Base-by-base conservation (phyloP, 2,329 filamentous ascomycete species). In the Alternaria dauci region DNA sequence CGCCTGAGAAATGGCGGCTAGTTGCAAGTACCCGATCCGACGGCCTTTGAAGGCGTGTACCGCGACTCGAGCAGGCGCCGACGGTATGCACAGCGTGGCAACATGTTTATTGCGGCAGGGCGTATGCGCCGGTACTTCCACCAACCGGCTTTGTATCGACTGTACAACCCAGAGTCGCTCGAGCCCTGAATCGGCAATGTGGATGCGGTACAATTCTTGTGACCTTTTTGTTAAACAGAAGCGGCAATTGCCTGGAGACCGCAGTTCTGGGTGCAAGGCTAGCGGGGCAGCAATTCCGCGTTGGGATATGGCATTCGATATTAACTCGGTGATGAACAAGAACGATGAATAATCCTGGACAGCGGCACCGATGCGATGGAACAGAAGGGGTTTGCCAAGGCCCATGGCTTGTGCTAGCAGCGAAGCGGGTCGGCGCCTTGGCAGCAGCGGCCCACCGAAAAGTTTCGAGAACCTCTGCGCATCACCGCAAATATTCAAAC, bases 401-500 rank as follows among this genome's bases (percentile, higher is more conserved):
- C 38, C 2, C 11, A n/a, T 18, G 8, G 18, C 11, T 11, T 9
- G 38, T 11, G 38, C 36, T 42, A 56, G 48, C 38, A 36, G 32
- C 44, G n/a, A 8, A 56, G 57, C 26, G 44, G 57, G 32, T 3
- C 57, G 9, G 39, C 26, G 4, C 32, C 57, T 59, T 59, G 57
- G 57, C 57, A 23, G 8, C 16, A 5, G 30, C 34, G 46, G 30
- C 32, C 32, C 32, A 26, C 36, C 25, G 52, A 56, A 59, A 50
- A 59, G 55, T 59, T 55, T 59, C 57, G 38, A 56, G 44, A 18
- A 16, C 26, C 11, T 46, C 42, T 16, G 16, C 46, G 20, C n/a
- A 32, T 18, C 30, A 18, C 38, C 46, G 28, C 25, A 18, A 30
- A 51, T 16, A 51, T 16, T 20, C 20, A 23, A 16, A 26, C 52